Conservation (phyloP, 108 stramenopile species). For the Fragilariopsis cylindrus region DNA sequence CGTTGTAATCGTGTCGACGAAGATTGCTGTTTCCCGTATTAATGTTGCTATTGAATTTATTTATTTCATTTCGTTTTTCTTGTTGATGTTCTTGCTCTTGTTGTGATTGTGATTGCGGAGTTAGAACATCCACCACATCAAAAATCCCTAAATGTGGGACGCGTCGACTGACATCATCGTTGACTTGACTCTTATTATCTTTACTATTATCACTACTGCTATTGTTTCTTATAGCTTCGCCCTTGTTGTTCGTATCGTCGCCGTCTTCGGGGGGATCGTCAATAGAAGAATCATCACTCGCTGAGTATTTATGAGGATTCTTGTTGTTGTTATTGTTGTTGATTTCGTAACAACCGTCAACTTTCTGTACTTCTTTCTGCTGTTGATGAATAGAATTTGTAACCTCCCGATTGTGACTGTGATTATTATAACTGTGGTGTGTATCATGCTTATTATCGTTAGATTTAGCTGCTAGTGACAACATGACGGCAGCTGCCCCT, state of each 20-base stretch:
- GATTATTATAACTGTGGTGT: too few species aligned
- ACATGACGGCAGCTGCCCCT: not conserved
- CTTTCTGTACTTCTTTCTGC: too few species aligned
- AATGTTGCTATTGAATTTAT: not conserved
- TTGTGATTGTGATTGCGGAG: slow-evolving; percentile 4
- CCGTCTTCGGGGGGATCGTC: slow-evolving; percentile 9
- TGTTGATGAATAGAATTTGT: too few species aligned
- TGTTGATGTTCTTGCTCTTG: slow-evolving; percentile 1
- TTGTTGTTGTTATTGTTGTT: too few species aligned
- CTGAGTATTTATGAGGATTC: too few species aligned
- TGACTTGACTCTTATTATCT: too few species aligned
- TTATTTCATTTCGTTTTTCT: not conserved
- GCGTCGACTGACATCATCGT: not conserved
- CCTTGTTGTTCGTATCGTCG: not conserved
- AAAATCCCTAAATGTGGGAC: not conserved
- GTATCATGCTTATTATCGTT: too few species aligned
- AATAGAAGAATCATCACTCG: slow-evolving; percentile 1
- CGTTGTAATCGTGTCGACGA: not conserved
- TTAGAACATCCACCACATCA: slow-evolving; percentile 10
- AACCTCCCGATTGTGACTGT: too few species aligned
- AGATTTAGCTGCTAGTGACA: not conserved
- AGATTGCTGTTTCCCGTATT: not conserved
- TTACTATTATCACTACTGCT: not conserved
- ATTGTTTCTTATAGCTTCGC: not conserved
- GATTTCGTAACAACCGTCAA: too few species aligned